These are phyloP conservation scores for Ophidiomyces ophidiicola DNA, from an alignment of 2,329 filamentous ascomycete genomes.

Conservation along the genomic window DNA sequence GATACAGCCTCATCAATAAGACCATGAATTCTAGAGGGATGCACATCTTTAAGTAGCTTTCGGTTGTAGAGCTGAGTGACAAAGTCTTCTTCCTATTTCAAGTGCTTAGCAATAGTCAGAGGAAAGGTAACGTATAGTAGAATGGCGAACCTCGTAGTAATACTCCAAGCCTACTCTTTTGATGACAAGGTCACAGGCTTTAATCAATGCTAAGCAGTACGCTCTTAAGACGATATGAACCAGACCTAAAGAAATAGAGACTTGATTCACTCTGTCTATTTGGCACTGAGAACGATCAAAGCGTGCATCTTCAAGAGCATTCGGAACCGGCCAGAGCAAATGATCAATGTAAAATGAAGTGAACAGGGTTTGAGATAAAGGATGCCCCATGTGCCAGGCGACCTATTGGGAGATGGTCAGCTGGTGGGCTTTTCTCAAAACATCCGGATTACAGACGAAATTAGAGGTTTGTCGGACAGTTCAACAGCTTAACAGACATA, in stretches of 20 bases:
- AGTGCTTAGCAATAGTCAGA: slow-evolving; percentile 7
- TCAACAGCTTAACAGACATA: neutral
- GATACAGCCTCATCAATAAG: slow-evolving; percentile 45
- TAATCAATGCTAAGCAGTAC: slow-evolving; percentile 75
- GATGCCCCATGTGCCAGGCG: slow-evolving; percentile 94
- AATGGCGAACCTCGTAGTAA: slow-evolving; percentile 63
- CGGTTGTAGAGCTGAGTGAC: slow-evolving; percentile 83
- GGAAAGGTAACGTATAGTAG: neutral
- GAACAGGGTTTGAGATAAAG: slow-evolving; percentile 85
- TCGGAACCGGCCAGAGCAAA: slow-evolving; percentile 59
- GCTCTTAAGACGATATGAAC: slow-evolving; percentile 57
- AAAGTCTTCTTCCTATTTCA: slow-evolving; percentile 76
- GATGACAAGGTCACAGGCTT: slow-evolving; percentile 69
- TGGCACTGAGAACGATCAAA: slow-evolving; percentile 38
- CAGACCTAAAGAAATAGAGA: slow-evolving; percentile 29
- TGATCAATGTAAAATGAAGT: slow-evolving; percentile 84
- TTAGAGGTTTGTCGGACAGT: too few species aligned
- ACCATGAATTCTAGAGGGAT: slow-evolving; percentile 43
- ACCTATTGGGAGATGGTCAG: slow-evolving; percentile 44
- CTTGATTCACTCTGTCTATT: neutral
- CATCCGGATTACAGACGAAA: too few species aligned
- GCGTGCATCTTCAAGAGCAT: slow-evolving; percentile 50
- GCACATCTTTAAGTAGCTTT: slow-evolving; percentile 55
- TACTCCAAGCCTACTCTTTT: slow-evolving; percentile 67
- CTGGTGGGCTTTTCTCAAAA: too few species aligned